Evolutionary conservation across 306 rosid genomes (phyloP).

Genomic region (Spatholobus suberectus): DNA sequence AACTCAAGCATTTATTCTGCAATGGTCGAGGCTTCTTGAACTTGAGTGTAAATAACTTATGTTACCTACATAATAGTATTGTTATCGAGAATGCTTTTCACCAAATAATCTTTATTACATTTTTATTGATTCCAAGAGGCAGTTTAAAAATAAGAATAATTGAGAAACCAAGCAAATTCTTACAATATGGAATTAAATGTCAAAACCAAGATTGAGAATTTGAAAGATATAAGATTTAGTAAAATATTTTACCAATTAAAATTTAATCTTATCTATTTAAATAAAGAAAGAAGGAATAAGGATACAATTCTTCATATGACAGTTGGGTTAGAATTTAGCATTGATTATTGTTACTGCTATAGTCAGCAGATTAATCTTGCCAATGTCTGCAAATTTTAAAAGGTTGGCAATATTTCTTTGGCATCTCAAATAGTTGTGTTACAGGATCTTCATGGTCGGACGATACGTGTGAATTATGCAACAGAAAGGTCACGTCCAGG

Average conservation of each 20-base stretch:
- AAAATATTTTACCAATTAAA: neutral
- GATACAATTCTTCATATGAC: neutral
- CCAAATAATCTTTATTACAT: neutral
- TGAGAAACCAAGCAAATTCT: slow-evolving; percentile 26
- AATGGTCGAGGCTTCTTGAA: slow-evolving; percentile 8
- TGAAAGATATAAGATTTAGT: neutral
- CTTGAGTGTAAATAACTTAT: neutral
- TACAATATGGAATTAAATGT: slow-evolving; percentile 21
- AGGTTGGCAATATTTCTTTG: slow-evolving; percentile 23
- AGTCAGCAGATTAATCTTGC: slow-evolving; percentile 14
- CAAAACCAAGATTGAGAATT: neutral
- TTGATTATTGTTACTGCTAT: neutral
- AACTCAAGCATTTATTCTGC: neutral
- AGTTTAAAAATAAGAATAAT: neutral
- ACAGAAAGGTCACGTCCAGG: slow-evolving; percentile 59
- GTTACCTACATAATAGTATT: neutral
- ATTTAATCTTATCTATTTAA: neutral
- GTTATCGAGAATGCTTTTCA: neutral
- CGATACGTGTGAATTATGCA: slow-evolving; percentile 52
- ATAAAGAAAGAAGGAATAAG: neutral
- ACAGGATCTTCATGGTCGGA: slow-evolving; percentile 64
- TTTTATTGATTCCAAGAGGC: neutral
- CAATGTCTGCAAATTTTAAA: neutral
- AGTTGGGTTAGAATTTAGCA: neutral
- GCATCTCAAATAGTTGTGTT: slow-evolving; percentile 25